Evolutionary conservation across 2,329 filamentous ascomycete genomes (phyloP).

Genomic region (Trichoderma oligosporum): DNA sequence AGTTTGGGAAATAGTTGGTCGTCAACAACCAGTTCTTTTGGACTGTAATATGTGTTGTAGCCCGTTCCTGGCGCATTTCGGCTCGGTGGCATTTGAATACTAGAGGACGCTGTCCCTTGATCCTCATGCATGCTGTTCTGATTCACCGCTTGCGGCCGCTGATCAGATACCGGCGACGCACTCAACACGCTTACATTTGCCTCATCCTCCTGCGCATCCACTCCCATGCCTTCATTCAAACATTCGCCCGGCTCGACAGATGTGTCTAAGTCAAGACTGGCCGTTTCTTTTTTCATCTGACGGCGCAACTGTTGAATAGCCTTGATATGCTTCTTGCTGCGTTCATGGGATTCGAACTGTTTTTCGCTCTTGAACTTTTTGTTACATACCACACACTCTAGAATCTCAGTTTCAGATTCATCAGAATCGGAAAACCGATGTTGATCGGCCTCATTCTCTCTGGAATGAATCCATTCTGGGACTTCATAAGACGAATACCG

Average conservation of each 20-base stretch:
- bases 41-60: background rate
- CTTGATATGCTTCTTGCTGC: slow-evolving; percentile 94
- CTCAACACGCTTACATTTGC: background rate
- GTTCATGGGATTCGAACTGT: slow-evolving; percentile 86
- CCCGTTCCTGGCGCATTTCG: background rate
- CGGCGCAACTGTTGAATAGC: slow-evolving; percentile 73
- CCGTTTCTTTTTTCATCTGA: slow-evolving; percentile 80
- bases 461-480: slow-evolving; percentile 70
- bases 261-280: slow-evolving; percentile 49
- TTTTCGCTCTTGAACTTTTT: slow-evolving; percentile 86
- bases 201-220: background rate
- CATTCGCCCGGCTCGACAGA: background rate
- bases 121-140: background rate
- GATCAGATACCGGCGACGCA: background rate
- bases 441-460: slow-evolving; percentile 50
- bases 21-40: background rate
- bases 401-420: slow-evolving; percentile 55
- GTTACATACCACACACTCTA: slow-evolving; percentile 74
- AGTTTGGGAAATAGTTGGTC: background rate
- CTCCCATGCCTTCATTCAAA: background rate
- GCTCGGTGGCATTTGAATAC: background rate
- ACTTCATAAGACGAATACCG: slow-evolving; percentile 63
- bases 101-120: background rate
- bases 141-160: background rate
- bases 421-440: slow-evolving; percentile 60